Conservation (phyloP, 192 early-diverging fungal species). For the Dissophora ornata region DNA sequence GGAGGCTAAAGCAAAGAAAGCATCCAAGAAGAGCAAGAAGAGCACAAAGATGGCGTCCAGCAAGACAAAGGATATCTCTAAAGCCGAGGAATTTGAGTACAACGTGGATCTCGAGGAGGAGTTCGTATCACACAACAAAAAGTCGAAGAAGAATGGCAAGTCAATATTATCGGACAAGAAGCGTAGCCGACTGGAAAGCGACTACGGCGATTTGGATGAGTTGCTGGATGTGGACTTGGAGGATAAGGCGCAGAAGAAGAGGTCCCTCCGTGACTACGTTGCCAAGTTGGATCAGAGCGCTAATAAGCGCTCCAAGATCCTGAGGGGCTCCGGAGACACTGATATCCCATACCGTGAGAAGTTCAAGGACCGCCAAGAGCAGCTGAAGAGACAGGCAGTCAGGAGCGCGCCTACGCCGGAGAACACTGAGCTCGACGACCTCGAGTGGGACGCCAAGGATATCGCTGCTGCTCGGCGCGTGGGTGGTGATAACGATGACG, state of each 20-base stretch:
- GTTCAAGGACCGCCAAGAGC: constrained; percentile 53
- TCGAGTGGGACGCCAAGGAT: constrained; percentile 70
- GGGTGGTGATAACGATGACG: constrained; percentile 56
- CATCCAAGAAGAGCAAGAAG: constrained; percentile 42
- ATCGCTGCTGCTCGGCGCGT: constrained; percentile 58
- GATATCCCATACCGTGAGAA: constrained; percentile 86
- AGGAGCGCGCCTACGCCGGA: constrained; percentile 59
- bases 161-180: constrained; percentile 42
- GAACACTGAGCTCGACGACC: constrained; percentile 67
- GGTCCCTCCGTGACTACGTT: constrained; percentile 69
- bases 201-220: constrained; percentile 83
- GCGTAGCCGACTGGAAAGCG: constrained; percentile 47
- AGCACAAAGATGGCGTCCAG: constrained; percentile 16
- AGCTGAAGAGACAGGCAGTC: constrained; percentile 45
- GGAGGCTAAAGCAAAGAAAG: constrained; percentile 41
- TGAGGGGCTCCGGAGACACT: constrained; percentile 69
- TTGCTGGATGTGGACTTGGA: constrained; percentile 81
- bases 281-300: constrained; percentile 70
- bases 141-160: constrained; percentile 42
- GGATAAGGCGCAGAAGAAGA: constrained; percentile 80
- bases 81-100: constrained; percentile 33
- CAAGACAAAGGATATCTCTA: constrained; percentile 4
- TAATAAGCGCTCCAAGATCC: constrained; percentile 58
- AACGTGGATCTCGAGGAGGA: constrained; percentile 50
- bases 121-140: constrained; percentile 53